These are phyloP conservation scores for Hericium alpestre DNA, from an alignment of 768 basidiomycete genomes.

Conservation along the genomic window DNA sequence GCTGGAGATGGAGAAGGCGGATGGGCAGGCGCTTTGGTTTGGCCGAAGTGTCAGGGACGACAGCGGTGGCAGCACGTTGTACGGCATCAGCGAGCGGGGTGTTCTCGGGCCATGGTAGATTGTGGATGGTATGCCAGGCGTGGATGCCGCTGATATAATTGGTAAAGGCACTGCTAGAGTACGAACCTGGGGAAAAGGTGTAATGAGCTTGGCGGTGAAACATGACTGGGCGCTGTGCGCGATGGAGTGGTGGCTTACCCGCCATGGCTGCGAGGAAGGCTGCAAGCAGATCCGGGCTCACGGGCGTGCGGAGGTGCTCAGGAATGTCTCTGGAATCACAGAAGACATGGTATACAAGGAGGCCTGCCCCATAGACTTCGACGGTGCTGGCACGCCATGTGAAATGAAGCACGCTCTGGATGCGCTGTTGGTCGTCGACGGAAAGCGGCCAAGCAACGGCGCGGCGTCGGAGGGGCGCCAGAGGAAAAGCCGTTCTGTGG, in stretches of 20 bases:
- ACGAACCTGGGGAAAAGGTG: conserved; percentile 13
- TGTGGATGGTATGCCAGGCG: conserved; percentile 39
- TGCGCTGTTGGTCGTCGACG: conserved; percentile 14
- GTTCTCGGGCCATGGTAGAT: conserved; percentile 22
- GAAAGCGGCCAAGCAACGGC: not conserved
- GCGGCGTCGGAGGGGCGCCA: conserved; percentile 1
- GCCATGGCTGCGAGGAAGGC: conserved; percentile 10
- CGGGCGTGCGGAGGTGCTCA: conserved; percentile 24
- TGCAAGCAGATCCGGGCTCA: conserved; percentile 13
- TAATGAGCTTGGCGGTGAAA: too few species aligned
- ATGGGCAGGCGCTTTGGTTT: conserved; percentile 17
- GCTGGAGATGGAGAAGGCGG: conserved; percentile 19
- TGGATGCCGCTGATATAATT: conserved; percentile 30
- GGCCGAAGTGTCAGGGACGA: conserved; percentile 21
- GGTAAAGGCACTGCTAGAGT: conserved; percentile 21
- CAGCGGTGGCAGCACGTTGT: conserved; percentile 19
- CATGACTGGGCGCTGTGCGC: too few species aligned
- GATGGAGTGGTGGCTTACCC: too few species aligned
- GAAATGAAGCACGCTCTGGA: conserved; percentile 16
- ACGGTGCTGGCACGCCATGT: conserved; percentile 23
- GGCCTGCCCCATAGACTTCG: conserved; percentile 27
- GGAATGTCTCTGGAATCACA: conserved; percentile 24
- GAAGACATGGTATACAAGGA: conserved; percentile 29
- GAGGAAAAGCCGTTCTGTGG: not conserved
- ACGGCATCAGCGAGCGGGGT: conserved; percentile 17